Evolutionary conservation across 805 yeast species (phyloP).

Genomic region (Cyberlindnera euphorbiiphila): DNA sequence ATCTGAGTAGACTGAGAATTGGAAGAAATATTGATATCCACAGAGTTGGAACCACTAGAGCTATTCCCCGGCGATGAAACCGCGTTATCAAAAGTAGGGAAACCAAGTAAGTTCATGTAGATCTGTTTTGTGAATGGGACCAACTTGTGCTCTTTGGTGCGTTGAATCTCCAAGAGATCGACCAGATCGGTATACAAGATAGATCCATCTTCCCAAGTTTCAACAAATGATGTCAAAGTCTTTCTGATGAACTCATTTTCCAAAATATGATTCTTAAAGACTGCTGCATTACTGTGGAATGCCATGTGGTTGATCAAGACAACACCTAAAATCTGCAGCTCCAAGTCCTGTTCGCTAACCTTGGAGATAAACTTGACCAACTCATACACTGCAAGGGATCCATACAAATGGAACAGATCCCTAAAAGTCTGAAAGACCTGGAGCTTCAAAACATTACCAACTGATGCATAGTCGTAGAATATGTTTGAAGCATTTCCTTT

Average conservation of each 20-base stretch:
- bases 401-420: constrained; percentile 33
- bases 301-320: constrained; percentile 30
- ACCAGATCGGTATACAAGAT: constrained; percentile 17
- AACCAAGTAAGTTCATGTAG: constrained; percentile 3
- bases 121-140: constrained; percentile 2
- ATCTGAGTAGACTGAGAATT: constrained; percentile 1
- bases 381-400: constrained; percentile 33
- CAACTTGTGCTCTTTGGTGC: not conserved
- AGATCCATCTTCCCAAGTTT: constrained; percentile 35
- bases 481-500: constrained; percentile 15
- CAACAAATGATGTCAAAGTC: constrained; percentile 24
- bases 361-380: constrained; percentile 32
- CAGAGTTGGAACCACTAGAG: constrained; percentile 1
- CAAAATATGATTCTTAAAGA: constrained; percentile 14
- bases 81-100: not conserved
- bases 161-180: constrained; percentile 5
- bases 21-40: constrained; percentile 1
- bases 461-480: constrained; percentile 17
- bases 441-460: constrained; percentile 21
- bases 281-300: constrained; percentile 17
- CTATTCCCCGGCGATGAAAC: constrained; percentile 1
- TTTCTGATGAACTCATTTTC: constrained; percentile 27
- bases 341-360: constrained; percentile 33
- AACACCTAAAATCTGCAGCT: constrained; percentile 31
- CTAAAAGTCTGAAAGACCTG: constrained; percentile 30